phyloP scores from a whole-genome alignment of 169 alveolate species.

The Eimeria acervulina region DNA sequence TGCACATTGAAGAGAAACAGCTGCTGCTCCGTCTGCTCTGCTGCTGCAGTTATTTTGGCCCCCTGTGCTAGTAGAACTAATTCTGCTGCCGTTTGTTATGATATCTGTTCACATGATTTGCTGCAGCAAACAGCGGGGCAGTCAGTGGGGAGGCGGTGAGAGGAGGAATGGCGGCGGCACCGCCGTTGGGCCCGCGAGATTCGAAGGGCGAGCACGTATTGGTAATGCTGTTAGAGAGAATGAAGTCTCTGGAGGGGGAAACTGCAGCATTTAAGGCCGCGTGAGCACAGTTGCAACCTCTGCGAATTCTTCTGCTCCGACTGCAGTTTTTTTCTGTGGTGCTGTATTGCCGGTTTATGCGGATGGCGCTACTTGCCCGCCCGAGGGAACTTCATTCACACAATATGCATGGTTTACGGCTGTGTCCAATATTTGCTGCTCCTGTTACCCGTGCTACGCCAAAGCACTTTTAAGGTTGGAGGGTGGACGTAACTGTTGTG shows the following conservation, averaged over 20 bases:
- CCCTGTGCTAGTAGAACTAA: not conserved
- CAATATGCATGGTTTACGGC: not conserved
- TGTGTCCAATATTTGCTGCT: not conserved
- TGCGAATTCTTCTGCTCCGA: not conserved
- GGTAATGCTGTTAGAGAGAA: slow-evolving; percentile 68
- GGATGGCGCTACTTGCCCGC: not conserved
- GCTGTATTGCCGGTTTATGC: not conserved
- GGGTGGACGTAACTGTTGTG: not conserved
- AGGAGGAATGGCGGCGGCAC: slow-evolving; percentile 51
- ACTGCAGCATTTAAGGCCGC: slow-evolving; percentile 56
- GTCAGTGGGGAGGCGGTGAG: slow-evolving; percentile 14
- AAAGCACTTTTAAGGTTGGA: not conserved
- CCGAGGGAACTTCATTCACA: not conserved
- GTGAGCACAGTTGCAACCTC: not conserved
- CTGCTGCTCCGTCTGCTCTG: not conserved
- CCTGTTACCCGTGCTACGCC: not conserved
- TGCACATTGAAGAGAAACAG: not conserved
- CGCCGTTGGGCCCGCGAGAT: slow-evolving; percentile 28
- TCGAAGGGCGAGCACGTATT: slow-evolving; percentile 66
- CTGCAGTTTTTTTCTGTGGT: not conserved
- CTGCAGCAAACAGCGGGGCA: slow-evolving; percentile 38
- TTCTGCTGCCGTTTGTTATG: not conserved
- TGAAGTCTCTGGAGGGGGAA: slow-evolving; percentile 72
- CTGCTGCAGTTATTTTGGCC: not conserved
- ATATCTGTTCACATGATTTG: not conserved